These are phyloP conservation scores for Onygenales sp. DNA, from an alignment of 2,329 filamentous ascomycete genomes.

Conservation along the genomic window DNA sequence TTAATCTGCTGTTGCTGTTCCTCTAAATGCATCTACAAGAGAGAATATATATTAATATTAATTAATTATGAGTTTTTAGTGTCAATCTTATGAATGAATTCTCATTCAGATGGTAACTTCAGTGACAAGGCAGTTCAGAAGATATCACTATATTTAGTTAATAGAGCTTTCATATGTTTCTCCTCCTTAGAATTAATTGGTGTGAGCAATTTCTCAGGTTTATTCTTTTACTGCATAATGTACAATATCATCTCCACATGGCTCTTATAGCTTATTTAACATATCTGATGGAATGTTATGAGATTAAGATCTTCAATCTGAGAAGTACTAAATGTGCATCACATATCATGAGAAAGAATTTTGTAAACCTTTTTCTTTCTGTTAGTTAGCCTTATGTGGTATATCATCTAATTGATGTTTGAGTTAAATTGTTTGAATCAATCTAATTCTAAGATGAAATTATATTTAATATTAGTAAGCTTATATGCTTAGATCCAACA, in stretches of 20 bases:
- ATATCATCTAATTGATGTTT: too few species aligned
- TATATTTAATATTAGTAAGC: background rate
- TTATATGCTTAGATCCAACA: background rate
- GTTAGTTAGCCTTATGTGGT: too few species aligned
- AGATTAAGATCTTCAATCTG: too few species aligned
- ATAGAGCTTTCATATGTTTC: background rate
- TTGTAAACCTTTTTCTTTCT: too few species aligned
- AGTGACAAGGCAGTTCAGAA: background rate
- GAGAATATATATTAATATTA: background rate
- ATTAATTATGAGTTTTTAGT: background rate
- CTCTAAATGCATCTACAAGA: background rate
- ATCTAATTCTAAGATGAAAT: too few species aligned
- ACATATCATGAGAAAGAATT: too few species aligned
- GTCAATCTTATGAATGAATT: background rate
- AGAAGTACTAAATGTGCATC: rapidly evolving
- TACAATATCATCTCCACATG: background rate
- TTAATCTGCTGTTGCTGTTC: background rate
- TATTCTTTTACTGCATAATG: too few species aligned
- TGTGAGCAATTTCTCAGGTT: too few species aligned
- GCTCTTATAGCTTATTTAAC: too few species aligned
- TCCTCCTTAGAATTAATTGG: background rate
- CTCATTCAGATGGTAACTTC: background rate
- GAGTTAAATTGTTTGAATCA: too few species aligned
- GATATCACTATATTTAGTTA: background rate
- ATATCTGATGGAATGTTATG: too few species aligned